Evolutionary conservation across 2,329 filamentous ascomycete species (phyloP).

Genomic region (Curvularia sp.): DNA sequence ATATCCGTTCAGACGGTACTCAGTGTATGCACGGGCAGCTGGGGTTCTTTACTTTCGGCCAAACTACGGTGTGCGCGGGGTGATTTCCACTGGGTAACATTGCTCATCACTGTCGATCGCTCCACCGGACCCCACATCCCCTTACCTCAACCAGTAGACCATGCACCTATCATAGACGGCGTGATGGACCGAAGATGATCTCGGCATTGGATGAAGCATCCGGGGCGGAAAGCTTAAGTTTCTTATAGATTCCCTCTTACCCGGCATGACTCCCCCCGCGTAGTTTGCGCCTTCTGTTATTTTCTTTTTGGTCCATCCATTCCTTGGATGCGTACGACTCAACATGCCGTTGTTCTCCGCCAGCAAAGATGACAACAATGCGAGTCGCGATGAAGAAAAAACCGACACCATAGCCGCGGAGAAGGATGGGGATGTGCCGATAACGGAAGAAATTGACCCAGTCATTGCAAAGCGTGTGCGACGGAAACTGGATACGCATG

Average conservation of each 20-base stretch:
- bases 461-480: slow-evolving; percentile 36
- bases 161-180: slow-evolving; percentile 7
- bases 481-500: slow-evolving; percentile 41
- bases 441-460: slow-evolving; percentile 20
- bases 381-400: not conserved
- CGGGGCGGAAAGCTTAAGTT: slow-evolving; percentile 2
- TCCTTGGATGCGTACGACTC: not conserved
- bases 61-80: slow-evolving; percentile 4
- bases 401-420: slow-evolving; percentile 3
- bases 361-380: not conserved
- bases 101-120: slow-evolving; percentile 14
- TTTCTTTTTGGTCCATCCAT: not conserved
- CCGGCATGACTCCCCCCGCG: not conserved
- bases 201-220: slow-evolving; percentile 11
- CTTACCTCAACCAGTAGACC: slow-evolving; percentile 1
- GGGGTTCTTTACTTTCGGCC: not conserved
- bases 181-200: not conserved
- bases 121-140: slow-evolving; percentile 9
- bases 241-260: slow-evolving; percentile 5
- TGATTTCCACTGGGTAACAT: not conserved
- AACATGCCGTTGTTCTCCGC: not conserved
- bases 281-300: not conserved
- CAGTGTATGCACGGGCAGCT: not conserved
- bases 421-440: slow-evolving; percentile 2
- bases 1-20: not conserved